Percentiles rank a stretch among this genome's conserved stretches.
phyloP scores from a whole-genome alignment of 805 yeast species.

The Barnettozyma sp. region DNA sequence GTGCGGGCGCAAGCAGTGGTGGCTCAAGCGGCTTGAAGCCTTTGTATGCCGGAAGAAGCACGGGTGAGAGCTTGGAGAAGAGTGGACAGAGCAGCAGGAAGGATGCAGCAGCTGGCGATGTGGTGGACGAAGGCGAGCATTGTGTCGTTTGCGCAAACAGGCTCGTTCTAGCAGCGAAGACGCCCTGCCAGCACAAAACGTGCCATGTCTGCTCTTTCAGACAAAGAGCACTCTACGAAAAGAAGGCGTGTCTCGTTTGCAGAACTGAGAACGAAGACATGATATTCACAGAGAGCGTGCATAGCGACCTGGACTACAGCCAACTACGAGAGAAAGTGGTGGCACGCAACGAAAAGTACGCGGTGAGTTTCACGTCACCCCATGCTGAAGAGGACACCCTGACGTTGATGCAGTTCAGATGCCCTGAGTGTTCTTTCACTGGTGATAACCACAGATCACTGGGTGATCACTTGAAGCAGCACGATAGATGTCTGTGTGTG shows the following conservation, averaged over 20 bases:
- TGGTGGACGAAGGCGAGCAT: constrained; percentile 25
- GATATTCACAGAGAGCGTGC: constrained; percentile 46
- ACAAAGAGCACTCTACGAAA: constrained; percentile 72
- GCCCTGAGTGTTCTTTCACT: constrained; percentile 33
- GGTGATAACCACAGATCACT: constrained; percentile 31
- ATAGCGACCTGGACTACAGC: constrained; percentile 31
- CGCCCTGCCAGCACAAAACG: constrained; percentile 79
- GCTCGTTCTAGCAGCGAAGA: constrained; percentile 54
- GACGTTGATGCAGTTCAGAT: constrained; percentile 44
- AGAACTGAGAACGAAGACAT: constrained; percentile 59
- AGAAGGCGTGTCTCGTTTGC: constrained; percentile 75
- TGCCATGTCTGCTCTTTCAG: constrained; percentile 82
- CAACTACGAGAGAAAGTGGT: constrained; percentile 32
- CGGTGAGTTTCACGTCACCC: constrained; percentile 52
- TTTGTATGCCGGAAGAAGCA: constrained; percentile 6
- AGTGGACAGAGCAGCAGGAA: too few relatives aligned
- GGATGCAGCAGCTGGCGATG: background rate
- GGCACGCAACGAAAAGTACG: constrained; percentile 37
- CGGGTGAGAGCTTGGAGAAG: too few relatives aligned
- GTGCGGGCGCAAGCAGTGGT: too few relatives aligned
- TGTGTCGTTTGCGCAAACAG: constrained; percentile 85
- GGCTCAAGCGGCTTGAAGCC: constrained; percentile 10
- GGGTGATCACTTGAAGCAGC: constrained; percentile 57
- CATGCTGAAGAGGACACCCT: constrained; percentile 43
- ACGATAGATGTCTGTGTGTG: constrained; percentile 59